These are phyloP conservation scores for Aspergillus tubingensis DNA, from an alignment of 2,329 filamentous ascomycete genomes.

Conservation along the genomic window DNA sequence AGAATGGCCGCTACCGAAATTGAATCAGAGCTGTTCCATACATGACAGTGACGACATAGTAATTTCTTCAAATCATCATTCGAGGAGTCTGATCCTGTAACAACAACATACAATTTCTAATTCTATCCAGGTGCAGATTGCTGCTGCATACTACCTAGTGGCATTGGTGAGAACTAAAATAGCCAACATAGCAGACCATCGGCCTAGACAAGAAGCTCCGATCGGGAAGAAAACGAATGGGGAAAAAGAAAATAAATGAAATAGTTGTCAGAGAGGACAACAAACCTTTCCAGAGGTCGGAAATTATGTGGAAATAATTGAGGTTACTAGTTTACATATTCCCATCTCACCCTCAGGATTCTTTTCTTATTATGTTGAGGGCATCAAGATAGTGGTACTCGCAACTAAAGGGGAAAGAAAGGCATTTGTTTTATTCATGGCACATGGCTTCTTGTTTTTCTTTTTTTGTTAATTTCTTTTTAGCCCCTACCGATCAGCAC, in stretches of 20 bases:
- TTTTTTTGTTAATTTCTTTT: too few relatives aligned
- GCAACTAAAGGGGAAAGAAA: too few relatives aligned
- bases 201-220: not conserved
- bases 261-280: not conserved
- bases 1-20: too few relatives aligned
- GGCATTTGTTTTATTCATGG: not conserved
- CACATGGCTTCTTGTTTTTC: not conserved
- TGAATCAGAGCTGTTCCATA: not conserved
- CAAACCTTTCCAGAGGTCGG: not conserved
- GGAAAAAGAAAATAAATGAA: not conserved
- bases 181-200: not conserved
- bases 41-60: not conserved
- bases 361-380: not conserved
- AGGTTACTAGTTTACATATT: constrained; percentile 9
- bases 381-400: not conserved
- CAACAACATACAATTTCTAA: not conserved
- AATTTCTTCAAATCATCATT: not conserved
- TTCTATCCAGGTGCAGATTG: constrained; percentile 3
- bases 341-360: constrained; percentile 13
- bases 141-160: not conserved
- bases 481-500: not conserved
- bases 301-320: not conserved
- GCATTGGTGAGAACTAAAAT: not conserved
- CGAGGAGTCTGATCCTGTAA: not conserved
- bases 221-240: not conserved